phyloP scores from a whole-genome alignment of 2,329 filamentous ascomycete species.

The Penicillium sp. region DNA sequence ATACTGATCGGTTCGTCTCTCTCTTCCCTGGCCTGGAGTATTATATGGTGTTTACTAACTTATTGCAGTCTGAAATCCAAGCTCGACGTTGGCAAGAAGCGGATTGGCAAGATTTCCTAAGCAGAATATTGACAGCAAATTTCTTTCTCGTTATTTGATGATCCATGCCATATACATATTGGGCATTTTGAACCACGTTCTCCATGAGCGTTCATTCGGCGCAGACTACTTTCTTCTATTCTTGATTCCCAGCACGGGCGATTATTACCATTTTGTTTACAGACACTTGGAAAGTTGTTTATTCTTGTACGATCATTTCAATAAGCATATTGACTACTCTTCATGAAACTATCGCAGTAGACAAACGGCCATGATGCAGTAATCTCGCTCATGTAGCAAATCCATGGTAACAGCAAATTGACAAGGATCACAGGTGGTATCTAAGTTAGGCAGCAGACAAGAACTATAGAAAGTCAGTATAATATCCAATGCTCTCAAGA shows the following conservation, averaged over 20 bases:
- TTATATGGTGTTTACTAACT: conserved; percentile 17
- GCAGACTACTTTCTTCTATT: not conserved
- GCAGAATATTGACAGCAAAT: not conserved
- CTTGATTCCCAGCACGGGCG: conserved; percentile 15
- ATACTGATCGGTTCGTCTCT: conserved; percentile 50
- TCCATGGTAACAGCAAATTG: not conserved
- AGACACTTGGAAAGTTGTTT: not conserved
- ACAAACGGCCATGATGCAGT: not conserved
- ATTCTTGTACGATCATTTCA: not conserved
- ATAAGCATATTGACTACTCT: not conserved
- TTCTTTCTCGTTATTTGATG: not conserved
- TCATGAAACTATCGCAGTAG: not conserved
- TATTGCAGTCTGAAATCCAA: conserved; percentile 43
- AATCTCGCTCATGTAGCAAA: conserved; percentile 1
- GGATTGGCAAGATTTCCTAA: conserved; percentile 49
- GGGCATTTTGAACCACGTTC: not conserved
- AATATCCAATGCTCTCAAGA: not conserved
- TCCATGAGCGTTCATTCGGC: conserved; percentile 8
- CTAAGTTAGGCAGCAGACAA: not conserved
- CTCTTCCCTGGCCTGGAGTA: not conserved
- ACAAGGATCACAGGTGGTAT: not conserved
- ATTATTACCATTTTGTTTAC: not conserved
- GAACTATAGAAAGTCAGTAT: not conserved
- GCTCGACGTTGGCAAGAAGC: conserved; percentile 49
- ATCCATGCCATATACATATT: not conserved